Evolutionary conservation across 140 eudicot species (phyloP), one percentile per base, ranked within the genome.

Genomic region (Anethum foeniculum): DNA sequence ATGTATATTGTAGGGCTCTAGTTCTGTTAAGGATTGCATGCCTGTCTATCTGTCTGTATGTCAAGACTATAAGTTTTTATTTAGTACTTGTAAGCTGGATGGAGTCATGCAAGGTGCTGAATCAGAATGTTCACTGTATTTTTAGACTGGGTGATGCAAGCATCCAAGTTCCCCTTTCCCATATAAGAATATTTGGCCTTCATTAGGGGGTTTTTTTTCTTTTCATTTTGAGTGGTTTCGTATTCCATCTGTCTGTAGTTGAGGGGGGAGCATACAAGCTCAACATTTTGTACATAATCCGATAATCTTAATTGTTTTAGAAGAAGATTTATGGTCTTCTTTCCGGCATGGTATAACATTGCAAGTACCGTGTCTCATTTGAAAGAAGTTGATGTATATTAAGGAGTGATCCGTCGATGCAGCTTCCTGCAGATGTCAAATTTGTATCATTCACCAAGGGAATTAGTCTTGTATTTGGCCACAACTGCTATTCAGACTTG

Each of bases 11-110:
- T 62, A 46, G 65, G 51, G 76, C 68, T 80, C 71, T 84, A 82
- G 86, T 38, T 83, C 2, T 23, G 78, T 76, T 79, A 73, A 81
- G 87, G 81, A 30, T 34, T 81, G 74, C 43, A 25, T 72, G 87
- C 84, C 77, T 43, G 39, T 77, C 54, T 79, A 83, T 87, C 80
- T 80, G 48, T 87, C 82, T 39, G 90, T 80, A 54, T 21, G 88
- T 79, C 69, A 79, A 84, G 67, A 52, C 80, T 84, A 84, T 81
- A 82, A 79, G 79, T 78, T 11, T 69, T 47, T 60, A 65, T 62
- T 25, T 68, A 81, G 43, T 52, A 23, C 72, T 25, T 41, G 6
- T 54, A 77, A 3, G 28, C 68, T 36, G 34, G 71, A 69, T 49
- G 80, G 82, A 44, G 27, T 34, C 46, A 38, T 67, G 5, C 34